These are phyloP conservation scores for Selenicereus undatus DNA, from an alignment of 148 eudicot species.

Conservation along the genomic window DNA sequence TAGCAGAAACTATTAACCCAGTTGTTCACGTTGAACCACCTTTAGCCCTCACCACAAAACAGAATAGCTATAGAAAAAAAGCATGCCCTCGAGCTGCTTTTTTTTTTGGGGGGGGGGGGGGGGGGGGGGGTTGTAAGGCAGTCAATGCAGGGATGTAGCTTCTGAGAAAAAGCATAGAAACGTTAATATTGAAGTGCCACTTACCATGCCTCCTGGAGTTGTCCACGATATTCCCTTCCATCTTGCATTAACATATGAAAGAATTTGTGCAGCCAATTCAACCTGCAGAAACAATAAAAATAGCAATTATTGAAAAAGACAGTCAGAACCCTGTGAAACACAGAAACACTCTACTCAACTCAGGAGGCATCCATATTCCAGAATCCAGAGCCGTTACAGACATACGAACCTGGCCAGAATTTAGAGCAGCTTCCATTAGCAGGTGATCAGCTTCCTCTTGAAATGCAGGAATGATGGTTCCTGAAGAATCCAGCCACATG, in stretches of 20 bases:
- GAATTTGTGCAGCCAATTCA: slow-evolving; percentile 45
- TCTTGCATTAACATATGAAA: slow-evolving; percentile 40
- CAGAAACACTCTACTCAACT: not conserved
- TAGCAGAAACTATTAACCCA: too few relatives aligned
- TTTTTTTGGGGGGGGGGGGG: not conserved
- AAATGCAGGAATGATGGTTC: slow-evolving; percentile 36
- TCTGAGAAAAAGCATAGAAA: not conserved
- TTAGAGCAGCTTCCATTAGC: slow-evolving; percentile 67
- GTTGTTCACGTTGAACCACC: not conserved
- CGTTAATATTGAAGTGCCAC: slow-evolving; percentile 2
- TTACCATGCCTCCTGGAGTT: slow-evolving; percentile 60
- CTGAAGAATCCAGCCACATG: slow-evolving; percentile 61
- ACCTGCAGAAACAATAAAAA: slow-evolving; percentile 31
- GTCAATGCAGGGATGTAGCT: too few relatives aligned
- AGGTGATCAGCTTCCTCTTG: slow-evolving; percentile 67
- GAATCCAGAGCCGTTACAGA: not conserved
- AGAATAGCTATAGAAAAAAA: not conserved
- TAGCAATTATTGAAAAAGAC: slow-evolving; percentile 2
- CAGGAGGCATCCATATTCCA: not conserved
- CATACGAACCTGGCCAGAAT: slow-evolving; percentile 52
- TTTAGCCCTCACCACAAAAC: not conserved
- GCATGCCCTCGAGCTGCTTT: not conserved
- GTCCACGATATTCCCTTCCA: slow-evolving; percentile 69
- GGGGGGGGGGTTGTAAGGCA: not conserved
- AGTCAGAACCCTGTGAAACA: not conserved